Evolutionary conservation across 106 monocot genomes (phyloP).

Genomic region (Posidonia australis): DNA sequence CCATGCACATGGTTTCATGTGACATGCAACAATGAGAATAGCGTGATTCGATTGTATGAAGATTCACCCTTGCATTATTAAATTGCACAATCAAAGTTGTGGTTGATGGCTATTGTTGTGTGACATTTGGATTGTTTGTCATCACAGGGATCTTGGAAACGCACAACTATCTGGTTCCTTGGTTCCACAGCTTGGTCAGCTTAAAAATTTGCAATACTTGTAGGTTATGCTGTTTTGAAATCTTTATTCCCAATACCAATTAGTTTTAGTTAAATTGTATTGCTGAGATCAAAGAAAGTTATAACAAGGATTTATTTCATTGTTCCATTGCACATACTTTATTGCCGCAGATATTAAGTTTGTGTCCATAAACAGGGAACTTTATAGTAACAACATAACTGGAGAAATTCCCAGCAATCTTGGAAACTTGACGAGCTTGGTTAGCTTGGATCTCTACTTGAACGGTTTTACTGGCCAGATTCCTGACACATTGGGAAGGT

Average conservation of each 20-base stretch:
- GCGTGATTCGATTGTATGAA: conserved; percentile 60
- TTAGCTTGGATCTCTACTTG: conserved; percentile 54
- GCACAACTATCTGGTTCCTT: conserved; percentile 52
- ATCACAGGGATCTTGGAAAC: conserved; percentile 64
- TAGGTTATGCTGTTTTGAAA: conserved; percentile 18
- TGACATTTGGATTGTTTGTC: conserved; percentile 3
- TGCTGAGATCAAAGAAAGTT: too few species aligned
- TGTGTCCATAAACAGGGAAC: conserved; percentile 21
- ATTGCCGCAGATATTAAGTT: too few species aligned
- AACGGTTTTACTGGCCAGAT: conserved; percentile 43
- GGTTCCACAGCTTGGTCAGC: conserved; percentile 50
- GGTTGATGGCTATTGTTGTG: not conserved
- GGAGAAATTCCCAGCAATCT: conserved; percentile 42
- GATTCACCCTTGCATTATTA: not conserved
- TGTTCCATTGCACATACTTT: too few species aligned
- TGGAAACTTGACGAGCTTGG: conserved; percentile 41
- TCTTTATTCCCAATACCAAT: not conserved
- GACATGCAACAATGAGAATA: conserved; percentile 57
- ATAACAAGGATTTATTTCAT: too few species aligned
- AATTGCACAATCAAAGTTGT: not conserved
- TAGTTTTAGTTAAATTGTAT: too few species aligned
- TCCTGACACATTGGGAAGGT: conserved; percentile 42
- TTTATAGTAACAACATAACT: conserved; percentile 53
- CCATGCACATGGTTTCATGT: conserved; percentile 89
- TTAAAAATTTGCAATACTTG: conserved; percentile 58